phyloP scores from a whole-genome alignment of 805 yeast species.

The Saturnispora halmiae region DNA sequence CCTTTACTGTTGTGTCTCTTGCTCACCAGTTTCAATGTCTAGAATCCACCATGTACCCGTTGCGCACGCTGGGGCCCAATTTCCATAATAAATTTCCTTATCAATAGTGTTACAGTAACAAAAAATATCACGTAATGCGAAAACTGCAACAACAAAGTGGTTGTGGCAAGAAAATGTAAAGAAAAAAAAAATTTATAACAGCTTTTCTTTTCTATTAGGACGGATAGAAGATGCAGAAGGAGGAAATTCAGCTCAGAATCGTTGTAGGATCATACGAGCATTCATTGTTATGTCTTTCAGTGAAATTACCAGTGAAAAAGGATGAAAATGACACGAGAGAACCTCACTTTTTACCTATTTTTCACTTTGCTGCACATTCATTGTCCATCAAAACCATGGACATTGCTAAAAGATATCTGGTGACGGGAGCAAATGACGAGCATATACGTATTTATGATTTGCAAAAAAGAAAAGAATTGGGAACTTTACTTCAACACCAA shows the following conservation, averaged over 20 bases:
- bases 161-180: too few species aligned
- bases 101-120: too few species aligned
- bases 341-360: constrained; percentile 81
- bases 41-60: too few species aligned
- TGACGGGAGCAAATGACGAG: constrained; percentile 93
- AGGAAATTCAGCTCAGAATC: constrained; percentile 51
- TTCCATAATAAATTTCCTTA: too few species aligned
- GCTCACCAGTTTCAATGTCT: too few species aligned
- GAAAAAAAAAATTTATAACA: neutral
- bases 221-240: constrained; percentile 8
- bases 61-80: too few species aligned
- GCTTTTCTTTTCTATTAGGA: neutral
- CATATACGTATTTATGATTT: constrained; percentile 90
- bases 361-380: constrained; percentile 93
- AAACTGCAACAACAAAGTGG: too few species aligned
- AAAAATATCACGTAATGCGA: too few species aligned
- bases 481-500: constrained; percentile 76
- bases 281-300: constrained; percentile 73
- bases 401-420: constrained; percentile 72
- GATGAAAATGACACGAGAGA: constrained; percentile 26
- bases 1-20: too few species aligned
- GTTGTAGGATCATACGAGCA: constrained; percentile 96
- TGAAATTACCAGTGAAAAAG: constrained; percentile 39
- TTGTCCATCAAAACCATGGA: constrained; percentile 81
- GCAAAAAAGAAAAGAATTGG: constrained; percentile 88